Base-by-base conservation (phyloP, 2,329 filamentous ascomycete species). In the Fusarium chuoi region DNA sequence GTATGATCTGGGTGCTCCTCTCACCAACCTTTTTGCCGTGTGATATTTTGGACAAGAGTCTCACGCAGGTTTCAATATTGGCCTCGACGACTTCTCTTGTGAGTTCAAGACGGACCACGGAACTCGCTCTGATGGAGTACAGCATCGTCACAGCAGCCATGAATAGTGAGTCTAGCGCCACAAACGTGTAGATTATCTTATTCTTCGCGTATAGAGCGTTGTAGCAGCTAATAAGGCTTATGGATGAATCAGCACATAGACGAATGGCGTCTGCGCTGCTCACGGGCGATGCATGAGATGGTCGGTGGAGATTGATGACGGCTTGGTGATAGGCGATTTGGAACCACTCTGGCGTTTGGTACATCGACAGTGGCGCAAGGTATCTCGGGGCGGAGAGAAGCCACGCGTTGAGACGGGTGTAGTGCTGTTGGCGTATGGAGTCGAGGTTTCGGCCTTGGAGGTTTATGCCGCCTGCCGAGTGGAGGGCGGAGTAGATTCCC, bases 311-410 rank as follows among this genome's bases (percentile, higher is more conserved):
- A 38, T 77, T 77, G 24, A 77, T 65, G 17, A 77, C 75, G 8
- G 75, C 75, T 41, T 75, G 75, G 11, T 77, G 75, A 13, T 77
- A 77, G 22, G 75, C 75, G 13, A 77, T 77, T 20, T 77, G 75
- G 22, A 77, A 77, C 75, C 75, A 77, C 5, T 77, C 75, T 2
- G 75, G 70, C 15, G 75, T 77, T 8, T 77, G 75, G 9, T 77
- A 77, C 75, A 77, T 77, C 6, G 72, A 77, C 4, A 76, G 22
- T 9, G 75, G 74, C 24, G 72, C 62, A 8, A 77, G 54, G 36
- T 77, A 77, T 39, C 75, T 65, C 10, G 75, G 75, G 0, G 75
- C 74, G 0, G 74, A 74, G 3, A 75, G 26, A 10, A 77, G 51
- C 75, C 75, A 77, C 3, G 73, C 62, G n/a, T 77, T 75, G 1